Base-by-base conservation (phyloP, 2,329 filamentous ascomycete genomes). In the Paraconiothyrium brasiliense region DNA sequence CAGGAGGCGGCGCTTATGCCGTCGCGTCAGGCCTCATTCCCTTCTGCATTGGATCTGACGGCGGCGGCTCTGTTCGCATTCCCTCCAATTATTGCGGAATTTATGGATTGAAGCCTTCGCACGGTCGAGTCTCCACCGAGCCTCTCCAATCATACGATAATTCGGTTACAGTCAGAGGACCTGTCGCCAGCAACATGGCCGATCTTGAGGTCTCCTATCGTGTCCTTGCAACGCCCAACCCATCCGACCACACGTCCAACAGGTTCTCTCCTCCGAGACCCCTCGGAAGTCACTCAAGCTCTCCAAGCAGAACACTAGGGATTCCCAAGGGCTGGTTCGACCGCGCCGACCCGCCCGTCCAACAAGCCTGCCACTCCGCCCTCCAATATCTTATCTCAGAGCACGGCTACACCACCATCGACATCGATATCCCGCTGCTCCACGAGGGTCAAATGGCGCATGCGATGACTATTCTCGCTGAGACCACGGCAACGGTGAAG, bases 171-270 rank as follows among this genome's bases (percentile, higher is more conserved):
- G 90, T 95, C 16, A 82, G 87, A 7, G 92, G 92, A 0, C 93
- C 94, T 8, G 86, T 97, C 71, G 90, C 92, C 16, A 85, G 87
- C 51, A 94, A 86, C 58, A 91, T 91, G 64, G 83, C 89, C 39
- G 94, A 97, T 71, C 86, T 97, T 6, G 90, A 90, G 63, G 84
- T 93, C 56, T 90, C 91, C n/a, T 97, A 95, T 80, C 89, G 92
- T 54, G 76, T 92, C 69, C 93, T 96, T 85, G 86, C 91, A 2
- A 85, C 88, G 56, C 91, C 92, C 0, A 86, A 97, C 70, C 86
- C 89, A 0, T 78, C 83, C 2, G 85, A 90, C 73, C 81, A 84
- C 0, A 78, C 84, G 8, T 90, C 90, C 20, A 79, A 85, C 8
- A 80, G 84, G 14, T 95, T 96, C 76, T 85, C 86, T 0, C 83